Base-by-base conservation (phyloP, 257 asterid species). In the Plectranthus barbatus region DNA sequence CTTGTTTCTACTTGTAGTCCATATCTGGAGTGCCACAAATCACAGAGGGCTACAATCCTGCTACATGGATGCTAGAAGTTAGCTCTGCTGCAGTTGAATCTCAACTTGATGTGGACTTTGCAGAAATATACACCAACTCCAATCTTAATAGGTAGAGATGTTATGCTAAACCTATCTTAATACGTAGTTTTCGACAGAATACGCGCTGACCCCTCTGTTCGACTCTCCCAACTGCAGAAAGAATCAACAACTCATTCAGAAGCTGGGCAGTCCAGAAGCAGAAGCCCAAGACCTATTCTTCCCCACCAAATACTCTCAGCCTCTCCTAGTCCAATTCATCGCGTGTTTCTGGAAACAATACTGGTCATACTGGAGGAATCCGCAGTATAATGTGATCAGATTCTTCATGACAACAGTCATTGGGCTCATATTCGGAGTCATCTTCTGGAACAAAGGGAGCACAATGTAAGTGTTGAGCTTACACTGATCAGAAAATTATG, bases 301-400 rank as follows among this genome's bases (percentile, higher is more conserved):
- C 72, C 89, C 82, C 11, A 80, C 89, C 2, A 85, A 80, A 63
- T 82, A 85, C 79, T 82, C 86, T 4, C 88, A 85, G 45, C 83
- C 86, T 2, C 56, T 85, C 68, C 17, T 78, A 13, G 59, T 70
- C 31, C 93, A 85, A 55, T 80, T 64, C 50, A 68, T 42, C 18
- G 88, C 92, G 2, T 82, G 92, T 59, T 76, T 80, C 49, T 84
- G 92, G 92, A 84, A 84, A 71, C 88, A 84, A 21, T 66, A 82
- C 67, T 84, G 83, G 86, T 84, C 92, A 9, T 82, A 84, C 39
- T 84, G 88, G 92, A 80, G 86, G 74, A 82, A 84, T 70, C 88
- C 92, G 7, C 93, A 85, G 73, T 85, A 80, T 69, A 85, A 82
- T 47, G 88, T 75, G 18, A 80, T 82, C 53, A 71, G 92, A 48